Base-by-base conservation (phyloP, 2,329 filamentous ascomycete species). In the Metarhizium brunneum region DNA sequence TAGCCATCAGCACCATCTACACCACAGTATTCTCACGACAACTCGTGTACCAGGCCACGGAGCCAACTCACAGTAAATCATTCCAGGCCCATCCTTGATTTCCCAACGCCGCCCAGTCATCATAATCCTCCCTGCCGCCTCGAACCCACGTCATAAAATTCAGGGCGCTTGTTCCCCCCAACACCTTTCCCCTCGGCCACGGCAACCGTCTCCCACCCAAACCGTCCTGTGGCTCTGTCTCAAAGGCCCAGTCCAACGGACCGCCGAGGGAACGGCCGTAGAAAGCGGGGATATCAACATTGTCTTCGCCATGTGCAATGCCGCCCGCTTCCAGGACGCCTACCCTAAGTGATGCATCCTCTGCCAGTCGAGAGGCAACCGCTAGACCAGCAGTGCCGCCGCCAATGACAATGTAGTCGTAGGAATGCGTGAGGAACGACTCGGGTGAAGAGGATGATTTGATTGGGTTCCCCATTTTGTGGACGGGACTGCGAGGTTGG, bases 151-250 rank as follows among this genome's bases (percentile, higher is more conserved):
- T 77, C 77, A 83, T 79, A 59, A 78, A 80, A 59, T 85, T 84
- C 50, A 85, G 73, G 0, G 79, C 79, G 16, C 76, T 80, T 6
- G 83, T 83, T 6, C 85, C 86, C 18, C 86, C 86, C 0, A 88
- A 73, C 0, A 81, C 77, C 56, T 69, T 76, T 6, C 76, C 76
- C 14, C 74, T 64, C 0, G 72, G 69, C 69, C 71, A 76, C 10
- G 69, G 61, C 25, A 78, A 61, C 32, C 52, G 65, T 49, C 77
- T 71, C 1, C 75, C 71, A 2, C 60, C 65, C 4, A 75, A 63
- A 2, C 68, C 68, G 18, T 59, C 54, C 59, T 76, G 74, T 6
- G 71, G 66, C 2, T 62, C 60, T 4, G 75, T 75, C 57, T 68
- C 62, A 58, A 75, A 72, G 16, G 68, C 57, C 74, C 75, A 77